phyloP scores from a whole-genome alignment of 148 eudicot species.

The Chenopodium berlandieri region DNA sequence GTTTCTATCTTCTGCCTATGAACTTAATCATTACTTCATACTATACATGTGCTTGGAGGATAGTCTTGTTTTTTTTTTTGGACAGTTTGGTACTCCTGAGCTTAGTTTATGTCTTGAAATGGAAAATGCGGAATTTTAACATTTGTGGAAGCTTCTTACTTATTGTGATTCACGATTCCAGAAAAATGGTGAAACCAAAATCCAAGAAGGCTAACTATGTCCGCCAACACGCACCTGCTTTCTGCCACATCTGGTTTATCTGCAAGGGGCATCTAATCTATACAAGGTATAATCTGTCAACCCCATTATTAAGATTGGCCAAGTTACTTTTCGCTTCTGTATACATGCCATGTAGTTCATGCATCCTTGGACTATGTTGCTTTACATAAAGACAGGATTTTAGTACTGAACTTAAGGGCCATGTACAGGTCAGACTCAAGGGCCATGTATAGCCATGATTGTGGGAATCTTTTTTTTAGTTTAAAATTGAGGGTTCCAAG shows the following conservation, averaged over 20 bases:
- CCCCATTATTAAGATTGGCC: background rate
- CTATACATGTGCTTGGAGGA: background rate
- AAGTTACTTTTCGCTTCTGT: background rate
- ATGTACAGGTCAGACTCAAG: background rate
- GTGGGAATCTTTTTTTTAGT: background rate
- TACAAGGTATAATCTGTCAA: constrained; percentile 50
- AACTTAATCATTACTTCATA: background rate
- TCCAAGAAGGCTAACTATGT: constrained; percentile 81
- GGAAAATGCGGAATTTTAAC: background rate
- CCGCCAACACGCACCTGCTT: constrained; percentile 50
- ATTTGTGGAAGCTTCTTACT: constrained; percentile 5
- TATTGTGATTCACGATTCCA: constrained; percentile 32
- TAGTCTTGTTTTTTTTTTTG: background rate
- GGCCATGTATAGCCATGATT: background rate
- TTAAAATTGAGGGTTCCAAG: too few relatives aligned
- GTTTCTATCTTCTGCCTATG: background rate
- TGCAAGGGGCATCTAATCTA: constrained; percentile 67
- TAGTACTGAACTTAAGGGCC: background rate
- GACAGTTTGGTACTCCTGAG: background rate
- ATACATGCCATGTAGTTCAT: background rate
- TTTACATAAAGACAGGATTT: background rate
- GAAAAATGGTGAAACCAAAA: constrained; percentile 71
- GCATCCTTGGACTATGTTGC: background rate
- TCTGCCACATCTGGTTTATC: constrained; percentile 76
- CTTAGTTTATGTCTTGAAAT: background rate